Percentiles rank a stretch among this genome's conserved stretches.
Conservation (phyloP, 306 rosid species). For the Rubus idaeus region DNA sequence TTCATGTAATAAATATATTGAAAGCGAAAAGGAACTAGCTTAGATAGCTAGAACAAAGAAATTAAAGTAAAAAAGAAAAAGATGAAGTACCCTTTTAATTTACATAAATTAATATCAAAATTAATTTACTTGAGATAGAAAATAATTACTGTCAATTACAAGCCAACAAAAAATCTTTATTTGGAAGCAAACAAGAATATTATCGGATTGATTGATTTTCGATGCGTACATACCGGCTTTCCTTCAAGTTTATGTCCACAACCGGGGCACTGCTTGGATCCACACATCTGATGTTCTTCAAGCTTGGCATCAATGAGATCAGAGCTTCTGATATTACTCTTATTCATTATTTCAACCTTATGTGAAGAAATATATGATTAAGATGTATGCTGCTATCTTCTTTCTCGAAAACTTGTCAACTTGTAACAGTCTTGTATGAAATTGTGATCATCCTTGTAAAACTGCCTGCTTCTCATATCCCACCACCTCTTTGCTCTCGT, state of each 20-base stretch:
- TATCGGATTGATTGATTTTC: background rate
- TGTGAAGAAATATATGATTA: slow-evolving; percentile 3
- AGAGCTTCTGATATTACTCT: slow-evolving; percentile 58
- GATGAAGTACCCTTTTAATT: slow-evolving; percentile 31
- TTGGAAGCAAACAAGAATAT: background rate
- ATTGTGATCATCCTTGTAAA: slow-evolving; percentile 17
- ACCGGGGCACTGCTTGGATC: slow-evolving; percentile 96
- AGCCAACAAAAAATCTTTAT: background rate
- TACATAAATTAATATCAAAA: slow-evolving; percentile 1
- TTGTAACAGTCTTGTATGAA: slow-evolving; percentile 11
- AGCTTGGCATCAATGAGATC: slow-evolving; percentile 96
- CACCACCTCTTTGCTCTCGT: slow-evolving; percentile 21
- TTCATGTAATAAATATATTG: slow-evolving; percentile 5
- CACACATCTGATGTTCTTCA: slow-evolving; percentile 92
- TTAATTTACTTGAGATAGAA: background rate
- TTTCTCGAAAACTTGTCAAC: slow-evolving; percentile 28
- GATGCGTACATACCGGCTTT: slow-evolving; percentile 61
- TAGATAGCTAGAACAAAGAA: slow-evolving; percentile 15
- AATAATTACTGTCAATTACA: slow-evolving; percentile 6
- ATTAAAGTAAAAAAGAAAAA: slow-evolving; percentile 25
- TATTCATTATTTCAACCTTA: slow-evolving; percentile 36
- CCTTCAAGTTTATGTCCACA: slow-evolving; percentile 89
- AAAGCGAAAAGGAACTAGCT: slow-evolving; percentile 6
- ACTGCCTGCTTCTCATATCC: slow-evolving; percentile 23
- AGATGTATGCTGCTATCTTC: slow-evolving; percentile 29